Evolutionary conservation across 495 filamentous ascomycete species (phyloP).

Genomic region (Trichocladium uniseriatum): DNA sequence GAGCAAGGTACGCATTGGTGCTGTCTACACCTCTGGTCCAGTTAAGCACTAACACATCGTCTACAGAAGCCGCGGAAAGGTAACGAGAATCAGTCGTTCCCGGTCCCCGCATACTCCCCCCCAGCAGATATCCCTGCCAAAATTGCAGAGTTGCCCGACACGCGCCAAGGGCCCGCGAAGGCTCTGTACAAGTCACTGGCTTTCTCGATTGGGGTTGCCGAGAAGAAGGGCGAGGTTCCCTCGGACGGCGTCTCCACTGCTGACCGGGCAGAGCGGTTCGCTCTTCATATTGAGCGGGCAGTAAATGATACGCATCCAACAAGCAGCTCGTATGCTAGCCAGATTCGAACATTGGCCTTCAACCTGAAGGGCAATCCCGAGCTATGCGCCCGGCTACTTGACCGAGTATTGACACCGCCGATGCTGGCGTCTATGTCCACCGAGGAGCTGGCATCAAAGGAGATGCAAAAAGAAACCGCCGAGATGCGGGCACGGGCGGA

Average conservation of each 20-base stretch:
- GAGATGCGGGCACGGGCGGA: constrained; percentile 63
- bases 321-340: constrained; percentile 32
- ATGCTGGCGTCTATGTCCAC: constrained; percentile 73
- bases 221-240: constrained; percentile 36
- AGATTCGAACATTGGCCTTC: constrained; percentile 51
- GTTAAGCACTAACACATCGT: neutral
- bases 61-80: constrained; percentile 45
- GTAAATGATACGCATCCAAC: constrained; percentile 39
- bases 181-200: constrained; percentile 36
- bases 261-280: constrained; percentile 34
- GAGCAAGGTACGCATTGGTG: constrained; percentile 25
- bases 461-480: constrained; percentile 70
- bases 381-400: constrained; percentile 66
- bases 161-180: constrained; percentile 35
- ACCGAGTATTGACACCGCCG: constrained; percentile 55
- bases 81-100: constrained; percentile 32
- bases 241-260: constrained; percentile 30
- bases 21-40: neutral
- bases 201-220: constrained; percentile 29
- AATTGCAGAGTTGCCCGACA: constrained; percentile 33
- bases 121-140: constrained; percentile 31
- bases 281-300: constrained; percentile 63
- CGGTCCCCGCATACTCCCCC: constrained; percentile 29
- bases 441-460: constrained; percentile 84
- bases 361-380: constrained; percentile 82